Conservation (phyloP, 345 rosid genomes). For the Raphanus raphanistrum region DNA sequence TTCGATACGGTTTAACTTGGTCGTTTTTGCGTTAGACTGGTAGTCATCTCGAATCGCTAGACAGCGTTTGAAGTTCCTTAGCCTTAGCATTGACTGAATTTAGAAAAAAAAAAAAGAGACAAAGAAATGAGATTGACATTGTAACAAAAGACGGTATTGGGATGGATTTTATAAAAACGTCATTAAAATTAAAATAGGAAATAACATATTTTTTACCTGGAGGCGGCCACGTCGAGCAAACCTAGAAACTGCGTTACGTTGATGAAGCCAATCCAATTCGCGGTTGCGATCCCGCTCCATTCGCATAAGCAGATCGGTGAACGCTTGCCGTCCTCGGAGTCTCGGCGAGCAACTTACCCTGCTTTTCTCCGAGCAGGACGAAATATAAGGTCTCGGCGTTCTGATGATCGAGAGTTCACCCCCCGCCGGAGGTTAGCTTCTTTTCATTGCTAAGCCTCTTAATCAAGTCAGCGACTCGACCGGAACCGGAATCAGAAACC, state of each 20-base stretch:
- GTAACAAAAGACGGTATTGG: not conserved
- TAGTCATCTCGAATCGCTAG: not conserved
- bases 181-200: not conserved
- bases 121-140: not conserved
- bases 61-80: not conserved
- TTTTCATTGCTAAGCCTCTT: constrained; percentile 24
- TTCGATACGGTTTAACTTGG: not conserved
- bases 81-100: not conserved
- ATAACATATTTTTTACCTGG: not conserved
- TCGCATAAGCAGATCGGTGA: not conserved
- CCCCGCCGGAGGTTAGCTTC: not conserved
- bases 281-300: not conserved
- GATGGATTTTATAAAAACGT: not conserved
- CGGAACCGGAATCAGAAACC: not conserved
- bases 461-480: not conserved
- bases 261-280: not conserved
- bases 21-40: not conserved
- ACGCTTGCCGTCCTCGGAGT: not conserved
- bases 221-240: not conserved
- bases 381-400: constrained; percentile 20
- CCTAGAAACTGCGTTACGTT: not conserved
- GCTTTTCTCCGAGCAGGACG: constrained; percentile 1
- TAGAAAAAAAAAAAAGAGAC: not conserved
- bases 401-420: constrained; percentile 17
- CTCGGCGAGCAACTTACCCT: not conserved